These are phyloP conservation scores for Lasiosphaeria ovina DNA, from an alignment of 495 filamentous ascomycete species.

Conservation along the genomic window DNA sequence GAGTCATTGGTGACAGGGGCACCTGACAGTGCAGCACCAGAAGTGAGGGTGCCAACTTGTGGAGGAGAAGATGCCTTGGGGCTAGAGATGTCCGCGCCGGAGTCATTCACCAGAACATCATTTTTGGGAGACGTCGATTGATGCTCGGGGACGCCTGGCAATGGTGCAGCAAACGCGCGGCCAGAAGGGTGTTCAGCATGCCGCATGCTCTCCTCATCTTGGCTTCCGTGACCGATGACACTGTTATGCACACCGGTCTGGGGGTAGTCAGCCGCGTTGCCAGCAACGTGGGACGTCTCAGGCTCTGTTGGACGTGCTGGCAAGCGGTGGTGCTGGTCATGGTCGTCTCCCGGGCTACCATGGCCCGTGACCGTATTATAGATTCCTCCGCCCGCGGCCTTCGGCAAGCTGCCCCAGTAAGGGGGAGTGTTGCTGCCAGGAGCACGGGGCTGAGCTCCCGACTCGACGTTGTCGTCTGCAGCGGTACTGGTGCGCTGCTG, in stretches of 20 bases:
- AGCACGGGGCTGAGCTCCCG: neutral
- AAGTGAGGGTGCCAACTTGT: too few species aligned
- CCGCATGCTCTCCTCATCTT: constrained; percentile 23
- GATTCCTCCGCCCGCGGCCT: constrained; percentile 29
- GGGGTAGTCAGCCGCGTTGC: constrained; percentile 17
- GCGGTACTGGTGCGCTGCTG: neutral
- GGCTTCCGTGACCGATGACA: constrained; percentile 24
- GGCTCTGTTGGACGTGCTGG: constrained; percentile 19
- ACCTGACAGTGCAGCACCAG: neutral
- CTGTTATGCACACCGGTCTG: constrained; percentile 29
- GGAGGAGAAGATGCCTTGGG: too few species aligned
- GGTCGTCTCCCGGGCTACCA: constrained; percentile 37
- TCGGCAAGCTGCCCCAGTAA: constrained; percentile 43
- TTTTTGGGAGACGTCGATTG: neutral
- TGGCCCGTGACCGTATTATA: constrained; percentile 45
- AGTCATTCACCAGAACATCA: too few species aligned
- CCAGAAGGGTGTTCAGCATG: constrained; percentile 13
- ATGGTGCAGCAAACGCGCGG: constrained; percentile 6
- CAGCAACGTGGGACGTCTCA: constrained; percentile 21
- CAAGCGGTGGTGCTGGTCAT: constrained; percentile 31
- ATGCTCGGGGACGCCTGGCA: neutral
- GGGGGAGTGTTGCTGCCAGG: constrained; percentile 13
- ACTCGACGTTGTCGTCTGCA: neutral
- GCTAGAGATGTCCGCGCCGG: too few species aligned
- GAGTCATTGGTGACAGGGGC: neutral